phyloP scores from a whole-genome alignment of 1,284 basidiomycete species.

The Kwoniella shivajii region DNA sequence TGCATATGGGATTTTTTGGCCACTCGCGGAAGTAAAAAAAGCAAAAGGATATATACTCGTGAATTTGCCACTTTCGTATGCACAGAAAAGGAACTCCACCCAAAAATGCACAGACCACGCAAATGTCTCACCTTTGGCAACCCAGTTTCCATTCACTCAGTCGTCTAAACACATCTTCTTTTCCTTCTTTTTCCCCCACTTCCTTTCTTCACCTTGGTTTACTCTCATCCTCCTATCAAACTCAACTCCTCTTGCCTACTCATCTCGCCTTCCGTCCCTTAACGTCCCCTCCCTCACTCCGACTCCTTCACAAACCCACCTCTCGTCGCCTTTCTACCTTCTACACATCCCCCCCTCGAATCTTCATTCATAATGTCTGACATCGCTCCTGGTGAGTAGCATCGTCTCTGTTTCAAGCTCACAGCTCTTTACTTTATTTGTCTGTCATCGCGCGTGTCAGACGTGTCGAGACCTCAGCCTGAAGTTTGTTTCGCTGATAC shows the following conservation, averaged over 20 bases:
- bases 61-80: too few relatives aligned
- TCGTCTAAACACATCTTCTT: not conserved
- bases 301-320: not conserved
- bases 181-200: conserved; percentile 4
- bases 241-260: not conserved
- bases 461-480: not conserved
- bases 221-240: not conserved
- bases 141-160: not conserved
- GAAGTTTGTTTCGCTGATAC: not conserved
- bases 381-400: conserved; percentile 15
- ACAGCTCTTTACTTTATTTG: not conserved
- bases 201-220: conserved; percentile 3
- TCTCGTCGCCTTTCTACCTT: conserved; percentile 5
- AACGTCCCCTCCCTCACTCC: not conserved
- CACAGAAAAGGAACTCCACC: too few relatives aligned
- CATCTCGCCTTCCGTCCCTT: not conserved
- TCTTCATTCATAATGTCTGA: conserved; percentile 5
- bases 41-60: too few relatives aligned
- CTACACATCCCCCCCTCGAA: not conserved
- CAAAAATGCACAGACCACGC: too few relatives aligned
- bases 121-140: not conserved
- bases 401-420: not conserved
- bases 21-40: too few relatives aligned
- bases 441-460: not conserved
- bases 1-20: too few relatives aligned